Evolutionary conservation across 257 asterid genomes (phyloP).

Genomic region (Solanum etuberosum): DNA sequence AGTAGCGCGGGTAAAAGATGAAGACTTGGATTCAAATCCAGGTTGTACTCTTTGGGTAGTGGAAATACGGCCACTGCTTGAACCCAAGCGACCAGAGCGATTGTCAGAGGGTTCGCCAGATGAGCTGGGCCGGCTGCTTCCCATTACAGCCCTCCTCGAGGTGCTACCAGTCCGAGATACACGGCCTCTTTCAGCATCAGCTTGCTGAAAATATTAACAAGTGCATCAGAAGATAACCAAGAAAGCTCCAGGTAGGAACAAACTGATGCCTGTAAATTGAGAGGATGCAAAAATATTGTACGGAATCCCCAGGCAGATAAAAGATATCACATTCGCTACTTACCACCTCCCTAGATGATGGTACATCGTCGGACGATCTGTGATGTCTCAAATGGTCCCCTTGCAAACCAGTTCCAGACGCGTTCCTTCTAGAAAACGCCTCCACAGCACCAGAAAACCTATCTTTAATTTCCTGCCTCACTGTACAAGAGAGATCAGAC

Average conservation of each 20-base stretch:
- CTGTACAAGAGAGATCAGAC: constrained; percentile 12
- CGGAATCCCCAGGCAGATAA: neutral
- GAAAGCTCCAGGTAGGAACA: neutral
- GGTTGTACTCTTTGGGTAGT: constrained; percentile 45
- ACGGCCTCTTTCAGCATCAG: constrained; percentile 50
- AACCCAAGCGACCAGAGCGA: constrained; percentile 35
- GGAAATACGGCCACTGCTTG: constrained; percentile 49
- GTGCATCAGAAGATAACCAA: neutral
- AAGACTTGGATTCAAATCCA: constrained; percentile 58
- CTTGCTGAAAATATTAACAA: constrained; percentile 29
- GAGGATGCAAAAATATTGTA: neutral
- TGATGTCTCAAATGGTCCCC: constrained; percentile 55
- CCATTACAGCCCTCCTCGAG: constrained; percentile 51
- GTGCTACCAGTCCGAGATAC: constrained; percentile 44
- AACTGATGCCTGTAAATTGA: neutral
- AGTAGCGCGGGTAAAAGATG: constrained; percentile 49
- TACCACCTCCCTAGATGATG: constrained; percentile 64
- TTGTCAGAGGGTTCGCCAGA: constrained; percentile 55
- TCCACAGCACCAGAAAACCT: constrained; percentile 53
- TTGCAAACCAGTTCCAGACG: constrained; percentile 41
- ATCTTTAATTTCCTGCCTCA: constrained; percentile 57
- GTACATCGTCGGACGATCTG: constrained; percentile 42
- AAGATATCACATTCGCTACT: neutral
- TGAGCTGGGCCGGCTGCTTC: constrained; percentile 71
- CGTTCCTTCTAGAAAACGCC: constrained; percentile 44